Conservation (phyloP, 805 yeast species). For the Pichia cephalocereana region DNA sequence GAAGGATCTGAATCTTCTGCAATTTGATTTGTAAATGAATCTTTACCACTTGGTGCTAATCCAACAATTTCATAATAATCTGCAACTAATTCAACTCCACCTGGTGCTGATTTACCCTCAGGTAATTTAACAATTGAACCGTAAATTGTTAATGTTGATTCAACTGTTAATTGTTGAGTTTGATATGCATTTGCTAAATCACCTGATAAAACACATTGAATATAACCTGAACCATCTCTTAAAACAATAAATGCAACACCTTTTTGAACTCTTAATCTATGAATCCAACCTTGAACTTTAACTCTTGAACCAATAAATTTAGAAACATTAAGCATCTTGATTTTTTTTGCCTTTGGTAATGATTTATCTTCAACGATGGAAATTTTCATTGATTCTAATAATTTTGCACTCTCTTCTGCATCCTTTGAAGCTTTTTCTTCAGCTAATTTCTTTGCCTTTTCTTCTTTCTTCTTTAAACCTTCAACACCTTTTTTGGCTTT, state of each 20-base stretch:
- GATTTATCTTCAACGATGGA: slow-evolving; percentile 63
- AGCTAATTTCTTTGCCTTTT: slow-evolving; percentile 54
- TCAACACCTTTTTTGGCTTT: slow-evolving; percentile 96
- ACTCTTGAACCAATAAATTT: slow-evolving; percentile 59
- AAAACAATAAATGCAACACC: slow-evolving; percentile 83
- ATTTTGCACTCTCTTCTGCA: slow-evolving; percentile 63
- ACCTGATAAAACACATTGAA: slow-evolving; percentile 83
- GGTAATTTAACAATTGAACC: slow-evolving; percentile 82
- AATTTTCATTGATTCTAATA: slow-evolving; percentile 74
- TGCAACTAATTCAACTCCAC: slow-evolving; percentile 87
- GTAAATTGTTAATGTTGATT: slow-evolving; percentile 69
- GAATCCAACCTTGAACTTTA: slow-evolving; percentile 88
- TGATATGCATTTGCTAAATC: slow-evolving; percentile 86
- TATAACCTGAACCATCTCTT: slow-evolving; percentile 90
- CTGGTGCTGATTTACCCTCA: slow-evolving; percentile 95
- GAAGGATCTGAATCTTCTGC: slow-evolving; percentile 94
- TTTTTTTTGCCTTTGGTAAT: slow-evolving; percentile 57
- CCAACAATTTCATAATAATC: slow-evolving; percentile 88
- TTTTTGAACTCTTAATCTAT: slow-evolving; percentile 87
- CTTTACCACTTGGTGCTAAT: slow-evolving; percentile 94
- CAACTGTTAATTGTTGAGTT: slow-evolving; percentile 79
- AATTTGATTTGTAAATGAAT: slow-evolving; percentile 87
- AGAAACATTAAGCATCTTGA: slow-evolving; percentile 53
- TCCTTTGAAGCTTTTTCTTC: slow-evolving; percentile 44
- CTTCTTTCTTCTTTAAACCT: slow-evolving; percentile 74